phyloP scores from a whole-genome alignment of 306 rosid species.

The Inga leiocalycina region DNA sequence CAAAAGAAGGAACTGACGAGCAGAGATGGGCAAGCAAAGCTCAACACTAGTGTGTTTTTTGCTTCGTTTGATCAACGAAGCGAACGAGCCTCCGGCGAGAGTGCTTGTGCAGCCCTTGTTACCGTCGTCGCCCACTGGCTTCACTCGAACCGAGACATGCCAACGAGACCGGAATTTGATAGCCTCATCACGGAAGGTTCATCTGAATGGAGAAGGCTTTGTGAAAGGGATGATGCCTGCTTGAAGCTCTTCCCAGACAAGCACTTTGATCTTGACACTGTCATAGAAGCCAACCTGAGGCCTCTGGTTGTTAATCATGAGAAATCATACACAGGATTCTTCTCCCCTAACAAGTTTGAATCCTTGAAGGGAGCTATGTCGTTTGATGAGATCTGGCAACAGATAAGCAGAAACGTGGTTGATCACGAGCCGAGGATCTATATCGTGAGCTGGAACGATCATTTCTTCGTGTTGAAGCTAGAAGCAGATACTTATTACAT shows the following conservation, averaged over 20 bases:
- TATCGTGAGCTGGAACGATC: slow-evolving; percentile 93
- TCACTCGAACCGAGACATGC: slow-evolving; percentile 53
- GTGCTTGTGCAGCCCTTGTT: slow-evolving; percentile 77
- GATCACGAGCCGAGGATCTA: slow-evolving; percentile 47
- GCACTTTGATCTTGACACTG: slow-evolving; percentile 78
- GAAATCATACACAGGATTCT: slow-evolving; percentile 70
- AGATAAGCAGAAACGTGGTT: slow-evolving; percentile 37
- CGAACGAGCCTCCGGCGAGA: slow-evolving; percentile 60
- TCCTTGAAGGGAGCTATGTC: slow-evolving; percentile 76
- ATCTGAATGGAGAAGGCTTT: slow-evolving; percentile 64
- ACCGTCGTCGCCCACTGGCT: slow-evolving; percentile 88
- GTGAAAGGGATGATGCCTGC: slow-evolving; percentile 46
- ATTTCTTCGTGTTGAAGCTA: slow-evolving; percentile 74
- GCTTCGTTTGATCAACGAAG: slow-evolving; percentile 84
- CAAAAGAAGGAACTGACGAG: slow-evolving; percentile 49
- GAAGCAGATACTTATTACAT: slow-evolving; percentile 68
- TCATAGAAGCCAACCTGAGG: slow-evolving; percentile 61
- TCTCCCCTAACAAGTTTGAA: slow-evolving; percentile 72
- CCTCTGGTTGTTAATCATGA: slow-evolving; percentile 50
- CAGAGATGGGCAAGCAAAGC: slow-evolving; percentile 63
- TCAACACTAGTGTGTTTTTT: slow-evolving; percentile 61
- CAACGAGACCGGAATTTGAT: slow-evolving; percentile 57
- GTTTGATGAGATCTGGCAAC: slow-evolving; percentile 69
- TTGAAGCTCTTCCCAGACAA: slow-evolving; percentile 58
- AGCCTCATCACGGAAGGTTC: slow-evolving; percentile 73